These are phyloP conservation scores for Clonostachys rosea DNA, from an alignment of 2,329 filamentous ascomycete species.

Conservation along the genomic window DNA sequence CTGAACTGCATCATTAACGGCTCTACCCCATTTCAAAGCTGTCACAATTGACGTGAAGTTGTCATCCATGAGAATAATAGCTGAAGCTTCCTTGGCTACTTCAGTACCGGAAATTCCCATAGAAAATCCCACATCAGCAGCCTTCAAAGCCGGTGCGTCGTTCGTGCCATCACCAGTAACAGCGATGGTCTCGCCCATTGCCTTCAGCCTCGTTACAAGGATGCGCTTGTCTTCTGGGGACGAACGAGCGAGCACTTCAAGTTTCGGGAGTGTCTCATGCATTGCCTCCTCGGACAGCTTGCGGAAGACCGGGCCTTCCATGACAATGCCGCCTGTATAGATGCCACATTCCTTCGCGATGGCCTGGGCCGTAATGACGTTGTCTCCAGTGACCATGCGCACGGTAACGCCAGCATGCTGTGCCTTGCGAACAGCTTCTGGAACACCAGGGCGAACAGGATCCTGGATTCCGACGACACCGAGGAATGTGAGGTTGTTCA, in stretches of 20 bases:
- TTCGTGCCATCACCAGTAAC: conserved; percentile 66
- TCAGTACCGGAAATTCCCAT: conserved; percentile 66
- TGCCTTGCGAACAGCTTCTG: conserved; percentile 59
- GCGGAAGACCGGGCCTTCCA: conserved; percentile 61
- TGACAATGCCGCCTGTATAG: conserved; percentile 55
- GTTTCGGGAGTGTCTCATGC: conserved; percentile 42
- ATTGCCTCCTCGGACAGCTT: conserved; percentile 48
- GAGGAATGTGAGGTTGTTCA: conserved; percentile 64
- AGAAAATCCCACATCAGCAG: conserved; percentile 63
- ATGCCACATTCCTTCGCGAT: conserved; percentile 63
- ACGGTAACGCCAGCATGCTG: conserved; percentile 62
- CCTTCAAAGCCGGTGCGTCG: conserved; percentile 60
- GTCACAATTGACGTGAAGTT: conserved; percentile 64
- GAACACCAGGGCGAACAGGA: conserved; percentile 60
- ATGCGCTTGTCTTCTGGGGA: conserved; percentile 57
- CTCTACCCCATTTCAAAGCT: conserved; percentile 64
- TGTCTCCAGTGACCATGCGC: conserved; percentile 72
- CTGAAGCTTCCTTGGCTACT: conserved; percentile 64
- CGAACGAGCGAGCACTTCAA: conserved; percentile 50
- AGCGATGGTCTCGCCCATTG: conserved; percentile 52
- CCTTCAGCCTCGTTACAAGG: conserved; percentile 48
- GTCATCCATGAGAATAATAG: conserved; percentile 63
- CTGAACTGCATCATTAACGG: conserved; percentile 63
- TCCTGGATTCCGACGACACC: conserved; percentile 69
- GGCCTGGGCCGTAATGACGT: conserved; percentile 58